Evolutionary conservation across 257 asterid genomes (phyloP), one percentile per base, ranked within the genome.

Genomic region (Lycium barbarum): DNA sequence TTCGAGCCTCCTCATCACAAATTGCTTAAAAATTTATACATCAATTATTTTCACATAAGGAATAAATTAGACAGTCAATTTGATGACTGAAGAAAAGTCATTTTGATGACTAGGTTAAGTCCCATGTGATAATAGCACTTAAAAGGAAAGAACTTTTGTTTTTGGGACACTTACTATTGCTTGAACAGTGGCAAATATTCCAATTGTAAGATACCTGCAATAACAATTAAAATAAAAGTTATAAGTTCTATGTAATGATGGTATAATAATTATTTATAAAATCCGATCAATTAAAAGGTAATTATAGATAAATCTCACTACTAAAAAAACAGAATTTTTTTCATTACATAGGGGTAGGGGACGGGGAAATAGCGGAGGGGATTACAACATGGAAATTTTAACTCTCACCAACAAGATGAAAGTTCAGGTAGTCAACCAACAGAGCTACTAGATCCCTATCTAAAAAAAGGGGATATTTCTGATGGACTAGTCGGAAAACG

Each of bases 141-240:
- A 3, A 85, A 85, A 55, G 45, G 15, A 71, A 5, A 18, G 0
- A 17, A 18, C 13, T 13, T n/a, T 10, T 5, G 18, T 17, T 38
- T 59, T 15, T 4, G 61, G 14, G 66, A 38, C 55, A 43, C 90
- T 86, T 80, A 95, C 99, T 86, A 68, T 84, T 62, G 99, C 98
- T 88, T 95, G 98, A 67, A 95, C 90, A 33, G 93, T 81, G 22
- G 97, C 91, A 73, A 95, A 95, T 61, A 95, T 90, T 83, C 88
- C 95, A 76, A 95, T 94, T 6, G 99, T 95, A 63, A 92, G 86
- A 57, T 94, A 95, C 92, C 98, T 95, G 89, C 10, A 79, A 8
- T 67, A 65, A 55, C 54, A 55, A 11, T 26, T 26, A 0, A 63
- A n/a, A 55, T 38, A 9, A 5, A 57, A 20, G 58, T 10, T 5